These are phyloP conservation scores for Carex myosuroides DNA, from an alignment of 176 grass and related monocot genomes.

Conservation along the genomic window DNA sequence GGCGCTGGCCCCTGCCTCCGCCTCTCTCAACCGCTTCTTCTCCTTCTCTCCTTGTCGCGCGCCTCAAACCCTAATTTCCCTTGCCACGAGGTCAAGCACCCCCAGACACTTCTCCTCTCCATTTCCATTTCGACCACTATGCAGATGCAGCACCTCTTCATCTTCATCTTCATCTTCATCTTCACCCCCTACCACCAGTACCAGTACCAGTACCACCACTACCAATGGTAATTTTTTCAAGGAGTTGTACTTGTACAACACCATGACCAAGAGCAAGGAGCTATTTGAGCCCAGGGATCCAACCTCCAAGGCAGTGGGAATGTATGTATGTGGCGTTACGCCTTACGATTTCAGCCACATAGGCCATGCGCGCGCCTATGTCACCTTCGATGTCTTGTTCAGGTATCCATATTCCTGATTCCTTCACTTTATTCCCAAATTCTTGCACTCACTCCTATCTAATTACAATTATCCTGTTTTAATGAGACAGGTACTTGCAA, in stretches of 20 bases:
- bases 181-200: neutral
- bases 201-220: neutral
- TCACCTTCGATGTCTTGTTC: constrained; percentile 85
- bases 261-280: constrained; percentile 58
- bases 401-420: constrained; percentile 25
- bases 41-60: neutral
- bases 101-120: constrained; percentile 10
- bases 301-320: constrained; percentile 34
- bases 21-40: constrained; percentile 14
- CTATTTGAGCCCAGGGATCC: constrained; percentile 45
- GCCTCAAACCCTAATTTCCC: neutral
- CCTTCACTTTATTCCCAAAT: no score
- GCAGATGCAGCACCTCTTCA: neutral
- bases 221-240: neutral
- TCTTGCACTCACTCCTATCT: no score
- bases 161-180: neutral
- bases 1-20: neutral
- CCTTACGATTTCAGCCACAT: constrained; percentile 92
- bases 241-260: constrained; percentile 75
- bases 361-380: constrained; percentile 83
- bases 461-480: constrained; percentile 3
- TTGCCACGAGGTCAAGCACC: neutral
- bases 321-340: constrained; percentile 98
- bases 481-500: constrained; percentile 44
- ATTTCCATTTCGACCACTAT: neutral